Evolutionary conservation across 148 eudicot genomes (phyloP).

Genomic region (Rhododendron williamsianum): DNA sequence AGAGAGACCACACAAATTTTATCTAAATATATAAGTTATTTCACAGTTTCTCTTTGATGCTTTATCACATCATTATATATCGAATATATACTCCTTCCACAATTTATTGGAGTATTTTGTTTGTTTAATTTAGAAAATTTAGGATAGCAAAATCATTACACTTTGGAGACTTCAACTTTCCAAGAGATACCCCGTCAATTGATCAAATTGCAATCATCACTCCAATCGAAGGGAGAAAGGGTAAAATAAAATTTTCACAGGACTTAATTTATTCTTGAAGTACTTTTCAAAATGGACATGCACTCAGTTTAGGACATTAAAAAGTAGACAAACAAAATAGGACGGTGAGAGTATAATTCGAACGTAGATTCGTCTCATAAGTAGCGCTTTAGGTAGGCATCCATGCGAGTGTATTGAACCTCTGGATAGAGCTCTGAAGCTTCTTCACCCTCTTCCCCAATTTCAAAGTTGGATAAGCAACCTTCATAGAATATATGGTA

Average conservation of each 20-base stretch:
- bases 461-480: conserved; percentile 39
- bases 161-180: not conserved
- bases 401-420: conserved; percentile 37
- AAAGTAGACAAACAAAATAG: not conserved
- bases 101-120: too few species aligned
- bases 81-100: not conserved
- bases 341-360: not conserved
- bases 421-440: conserved; percentile 47
- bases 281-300: not conserved
- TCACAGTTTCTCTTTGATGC: not conserved
- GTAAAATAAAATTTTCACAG: not conserved
- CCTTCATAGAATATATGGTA: conserved; percentile 61
- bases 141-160: not conserved
- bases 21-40: not conserved
- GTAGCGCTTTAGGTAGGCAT: conserved; percentile 33
- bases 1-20: not conserved
- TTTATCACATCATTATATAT: not conserved
- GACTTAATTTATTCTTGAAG: not conserved
- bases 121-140: not conserved
- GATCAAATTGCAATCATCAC: not conserved
- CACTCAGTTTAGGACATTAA: not conserved
- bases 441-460: conserved; percentile 39
- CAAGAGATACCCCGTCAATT: not conserved
- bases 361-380: not conserved
- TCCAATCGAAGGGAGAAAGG: not conserved